phyloP scores from a whole-genome alignment of 2,329 filamentous ascomycete species.

The Aspergillus floridensis region DNA sequence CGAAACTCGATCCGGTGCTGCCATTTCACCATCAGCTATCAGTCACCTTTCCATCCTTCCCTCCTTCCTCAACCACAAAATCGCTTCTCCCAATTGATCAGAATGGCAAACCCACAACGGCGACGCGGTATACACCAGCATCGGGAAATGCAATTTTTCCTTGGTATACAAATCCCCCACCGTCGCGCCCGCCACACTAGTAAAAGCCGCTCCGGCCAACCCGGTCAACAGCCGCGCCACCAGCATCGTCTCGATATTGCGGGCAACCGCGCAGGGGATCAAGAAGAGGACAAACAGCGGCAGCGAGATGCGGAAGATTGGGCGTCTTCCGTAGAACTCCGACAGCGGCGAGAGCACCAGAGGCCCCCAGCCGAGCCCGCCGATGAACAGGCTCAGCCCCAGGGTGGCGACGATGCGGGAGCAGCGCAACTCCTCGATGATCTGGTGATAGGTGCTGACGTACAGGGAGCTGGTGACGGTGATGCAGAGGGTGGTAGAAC shows the following conservation, averaged over 20 bases:
- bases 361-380: constrained; percentile 49
- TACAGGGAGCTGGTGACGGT: constrained; percentile 61
- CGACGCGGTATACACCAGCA: constrained; percentile 13
- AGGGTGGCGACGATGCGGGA: constrained; percentile 56
- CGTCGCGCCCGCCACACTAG: constrained; percentile 64
- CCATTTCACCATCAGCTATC: not conserved
- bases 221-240: constrained; percentile 66
- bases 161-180: constrained; percentile 16
- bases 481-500: not conserved
- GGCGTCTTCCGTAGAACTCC: constrained; percentile 73
- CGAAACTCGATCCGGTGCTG: constrained; percentile 11
- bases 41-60: too few species aligned
- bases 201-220: constrained; percentile 47
- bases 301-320: constrained; percentile 74
- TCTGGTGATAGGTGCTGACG: constrained; percentile 73
- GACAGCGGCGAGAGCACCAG: constrained; percentile 12
- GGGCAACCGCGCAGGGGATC: constrained; percentile 68
- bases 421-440: constrained; percentile 70
- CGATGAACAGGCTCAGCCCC: constrained; percentile 1
- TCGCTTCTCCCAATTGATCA: too few species aligned
- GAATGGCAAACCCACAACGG: constrained; percentile 5
- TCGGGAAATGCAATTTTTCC: constrained; percentile 13
- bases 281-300: constrained; percentile 65
- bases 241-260: constrained; percentile 72
- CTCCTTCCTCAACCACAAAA: too few species aligned